phyloP scores from a whole-genome alignment of 2,329 filamentous ascomycete species.

The Chaetomium olivaceum region DNA sequence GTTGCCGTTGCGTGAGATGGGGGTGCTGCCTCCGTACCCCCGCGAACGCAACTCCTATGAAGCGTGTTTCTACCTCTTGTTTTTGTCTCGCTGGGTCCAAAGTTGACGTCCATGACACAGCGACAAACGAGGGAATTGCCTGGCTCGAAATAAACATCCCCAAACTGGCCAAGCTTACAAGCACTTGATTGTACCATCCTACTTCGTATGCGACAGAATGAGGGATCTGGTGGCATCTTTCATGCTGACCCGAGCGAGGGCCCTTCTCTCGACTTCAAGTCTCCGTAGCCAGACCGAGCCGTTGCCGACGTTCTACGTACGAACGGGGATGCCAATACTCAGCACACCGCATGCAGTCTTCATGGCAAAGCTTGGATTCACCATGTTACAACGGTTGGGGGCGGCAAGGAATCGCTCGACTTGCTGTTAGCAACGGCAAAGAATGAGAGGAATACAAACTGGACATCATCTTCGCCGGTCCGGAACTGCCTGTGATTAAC shows the following conservation, averaged over 20 bases:
- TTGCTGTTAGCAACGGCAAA: constrained; percentile 2
- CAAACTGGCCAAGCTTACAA: too few species aligned
- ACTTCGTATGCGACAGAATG: not conserved
- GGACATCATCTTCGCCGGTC: not conserved
- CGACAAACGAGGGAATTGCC: too few species aligned
- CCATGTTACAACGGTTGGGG: not conserved
- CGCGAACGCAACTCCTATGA: too few species aligned
- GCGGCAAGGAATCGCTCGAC: not conserved
- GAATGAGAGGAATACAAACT: constrained; percentile 6
- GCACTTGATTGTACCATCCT: too few species aligned
- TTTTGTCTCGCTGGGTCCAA: too few species aligned
- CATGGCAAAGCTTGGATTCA: not conserved
- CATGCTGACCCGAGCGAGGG: constrained; percentile 3
- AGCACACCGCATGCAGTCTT: not conserved
- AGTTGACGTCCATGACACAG: too few species aligned
- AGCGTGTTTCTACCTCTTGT: too few species aligned
- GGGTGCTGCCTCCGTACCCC: too few species aligned
- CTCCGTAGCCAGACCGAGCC: too few species aligned
- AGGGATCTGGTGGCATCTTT: constrained; percentile 13
- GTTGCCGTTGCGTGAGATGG: too few species aligned
- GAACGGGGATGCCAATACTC: not conserved
- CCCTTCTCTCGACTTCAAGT: constrained; percentile 2
- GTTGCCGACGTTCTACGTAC: not conserved
- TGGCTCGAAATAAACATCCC: too few species aligned
- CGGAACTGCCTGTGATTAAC: not conserved